A percentile compares a stretch with the other conserved stretches of the same genome.
Conservation (phyloP, 2,329 filamentous ascomycete species). For the Plectosphaerella cucumerina region DNA sequence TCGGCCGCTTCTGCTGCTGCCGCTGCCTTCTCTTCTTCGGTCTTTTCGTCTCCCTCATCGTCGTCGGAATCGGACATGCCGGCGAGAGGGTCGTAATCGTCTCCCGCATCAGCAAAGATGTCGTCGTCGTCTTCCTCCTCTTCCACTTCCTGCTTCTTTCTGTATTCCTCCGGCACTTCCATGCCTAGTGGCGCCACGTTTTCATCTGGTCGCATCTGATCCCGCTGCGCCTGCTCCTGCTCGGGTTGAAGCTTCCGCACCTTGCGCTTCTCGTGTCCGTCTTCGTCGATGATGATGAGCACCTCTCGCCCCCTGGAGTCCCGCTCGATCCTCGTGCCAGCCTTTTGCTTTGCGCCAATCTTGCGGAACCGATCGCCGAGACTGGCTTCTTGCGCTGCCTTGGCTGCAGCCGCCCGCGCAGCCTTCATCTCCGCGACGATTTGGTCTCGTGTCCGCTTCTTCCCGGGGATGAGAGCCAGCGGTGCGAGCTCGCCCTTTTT, state of each 20-base stretch:
- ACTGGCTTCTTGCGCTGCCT: conserved; percentile 44
- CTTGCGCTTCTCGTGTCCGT: conserved; percentile 63
- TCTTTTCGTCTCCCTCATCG: conserved; percentile 34
- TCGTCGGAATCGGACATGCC: conserved; percentile 45
- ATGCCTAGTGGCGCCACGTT: conserved; percentile 57
- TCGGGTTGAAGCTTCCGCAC: conserved; percentile 45
- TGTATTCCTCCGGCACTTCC: conserved; percentile 59
- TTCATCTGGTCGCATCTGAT: conserved; percentile 50
- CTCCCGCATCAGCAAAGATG: conserved; percentile 63
- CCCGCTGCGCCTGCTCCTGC: conserved; percentile 31
- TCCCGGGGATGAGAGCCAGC: conserved; percentile 45
- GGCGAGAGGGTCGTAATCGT: conserved; percentile 65
- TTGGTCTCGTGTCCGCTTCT: conserved; percentile 61
- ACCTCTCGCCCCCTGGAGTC: conserved; percentile 60
- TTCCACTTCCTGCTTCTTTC: conserved; percentile 38
- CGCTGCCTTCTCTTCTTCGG: conserved; percentile 18
- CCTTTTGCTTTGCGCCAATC: conserved; percentile 51
- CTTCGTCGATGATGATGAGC: conserved; percentile 61
- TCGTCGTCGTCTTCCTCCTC: conserved; percentile 54
- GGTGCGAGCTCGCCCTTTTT: conserved; percentile 60
- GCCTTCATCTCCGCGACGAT: conserved; percentile 65
- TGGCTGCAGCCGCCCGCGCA: conserved; percentile 51
- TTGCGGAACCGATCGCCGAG: conserved; percentile 61
- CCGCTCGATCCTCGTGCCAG: conserved; percentile 54
- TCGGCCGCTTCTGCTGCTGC: conserved; percentile 16